phyloP scores from a whole-genome alignment of 1,284 basidiomycete genomes.

The Microbotryum lychnidis-dioicae region DNA sequence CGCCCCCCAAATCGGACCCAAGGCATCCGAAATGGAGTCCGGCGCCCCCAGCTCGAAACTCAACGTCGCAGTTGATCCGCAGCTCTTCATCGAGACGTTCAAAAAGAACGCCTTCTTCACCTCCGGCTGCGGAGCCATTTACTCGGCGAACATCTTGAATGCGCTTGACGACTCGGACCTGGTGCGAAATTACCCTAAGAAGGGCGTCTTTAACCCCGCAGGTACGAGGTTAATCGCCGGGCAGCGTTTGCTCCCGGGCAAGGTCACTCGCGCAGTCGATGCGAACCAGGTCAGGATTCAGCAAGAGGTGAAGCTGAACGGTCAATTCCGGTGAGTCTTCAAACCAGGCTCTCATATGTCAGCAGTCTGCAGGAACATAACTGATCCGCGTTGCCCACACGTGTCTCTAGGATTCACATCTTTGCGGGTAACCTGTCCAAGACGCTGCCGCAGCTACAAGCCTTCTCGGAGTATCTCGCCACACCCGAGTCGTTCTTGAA shows the following conservation, averaged over 20 bases:
- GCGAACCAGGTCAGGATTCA: slow-evolving; percentile 37
- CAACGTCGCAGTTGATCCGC: slow-evolving; percentile 32
- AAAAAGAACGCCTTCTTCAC: slow-evolving; percentile 36
- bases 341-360: background rate
- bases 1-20: slow-evolving; percentile 26
- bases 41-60: slow-evolving; percentile 6
- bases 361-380: background rate
- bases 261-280: slow-evolving; percentile 34
- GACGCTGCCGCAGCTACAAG: slow-evolving; percentile 15
- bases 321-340: slow-evolving; percentile 32
- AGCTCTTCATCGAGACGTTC: slow-evolving; percentile 36
- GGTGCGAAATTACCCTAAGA: slow-evolving; percentile 28
- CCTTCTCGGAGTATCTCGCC: slow-evolving; percentile 29
- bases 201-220: slow-evolving; percentile 31
- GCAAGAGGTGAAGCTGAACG: slow-evolving; percentile 38
- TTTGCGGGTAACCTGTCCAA: slow-evolving; percentile 28
- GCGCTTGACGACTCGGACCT: slow-evolving; percentile 31
- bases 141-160: slow-evolving; percentile 34
- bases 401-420: slow-evolving; percentile 24
- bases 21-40: background rate
- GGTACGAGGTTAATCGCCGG: slow-evolving; percentile 30
- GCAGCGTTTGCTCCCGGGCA: slow-evolving; percentile 34
- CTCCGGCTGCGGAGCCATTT: slow-evolving; percentile 38
- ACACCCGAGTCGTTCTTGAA: slow-evolving; percentile 34
- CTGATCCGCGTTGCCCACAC: no score